Evolutionary conservation across 2,329 filamentous ascomycete species (phyloP).

Genomic region (Didymella segeticola): DNA sequence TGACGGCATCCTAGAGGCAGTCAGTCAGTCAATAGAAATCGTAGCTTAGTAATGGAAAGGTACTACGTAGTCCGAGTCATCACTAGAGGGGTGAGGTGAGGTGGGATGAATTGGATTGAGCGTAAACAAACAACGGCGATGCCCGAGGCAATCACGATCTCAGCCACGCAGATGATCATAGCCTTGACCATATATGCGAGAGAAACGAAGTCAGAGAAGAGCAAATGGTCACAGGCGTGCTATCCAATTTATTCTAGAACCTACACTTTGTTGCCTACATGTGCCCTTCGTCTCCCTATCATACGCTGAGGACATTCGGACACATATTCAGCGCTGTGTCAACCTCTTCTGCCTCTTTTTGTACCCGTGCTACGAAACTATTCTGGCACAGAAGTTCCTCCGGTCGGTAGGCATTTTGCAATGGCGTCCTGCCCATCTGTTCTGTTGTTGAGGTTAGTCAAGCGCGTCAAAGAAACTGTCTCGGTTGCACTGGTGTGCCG

Average conservation of each 20-base stretch:
- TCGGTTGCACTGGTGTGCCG: neutral
- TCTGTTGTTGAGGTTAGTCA: neutral
- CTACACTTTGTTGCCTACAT: neutral
- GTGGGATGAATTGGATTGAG: neutral
- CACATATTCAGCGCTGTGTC: neutral
- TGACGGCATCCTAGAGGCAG: neutral
- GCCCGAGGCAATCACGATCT: neutral
- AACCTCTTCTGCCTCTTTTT: neutral
- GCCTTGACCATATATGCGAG: neutral
- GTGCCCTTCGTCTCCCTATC: neutral
- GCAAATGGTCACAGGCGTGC: neutral
- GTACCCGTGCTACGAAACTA: neutral
- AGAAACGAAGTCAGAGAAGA: neutral
- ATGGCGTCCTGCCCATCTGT: neutral
- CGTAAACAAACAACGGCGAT: neutral
- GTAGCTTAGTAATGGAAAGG: neutral
- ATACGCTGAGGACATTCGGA: neutral
- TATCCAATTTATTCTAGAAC: neutral
- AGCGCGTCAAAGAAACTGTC: neutral
- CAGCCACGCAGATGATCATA: too few species aligned
- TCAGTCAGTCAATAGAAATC: neutral
- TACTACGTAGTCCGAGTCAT: too few species aligned
- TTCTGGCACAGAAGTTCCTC: neutral
- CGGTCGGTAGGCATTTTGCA: neutral
- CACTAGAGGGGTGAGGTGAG: neutral